Evolutionary conservation across 352 stramenopile species (phyloP), one percentile per base, ranked within the genome.

Genomic region (Pythium vanterpoolii): DNA sequence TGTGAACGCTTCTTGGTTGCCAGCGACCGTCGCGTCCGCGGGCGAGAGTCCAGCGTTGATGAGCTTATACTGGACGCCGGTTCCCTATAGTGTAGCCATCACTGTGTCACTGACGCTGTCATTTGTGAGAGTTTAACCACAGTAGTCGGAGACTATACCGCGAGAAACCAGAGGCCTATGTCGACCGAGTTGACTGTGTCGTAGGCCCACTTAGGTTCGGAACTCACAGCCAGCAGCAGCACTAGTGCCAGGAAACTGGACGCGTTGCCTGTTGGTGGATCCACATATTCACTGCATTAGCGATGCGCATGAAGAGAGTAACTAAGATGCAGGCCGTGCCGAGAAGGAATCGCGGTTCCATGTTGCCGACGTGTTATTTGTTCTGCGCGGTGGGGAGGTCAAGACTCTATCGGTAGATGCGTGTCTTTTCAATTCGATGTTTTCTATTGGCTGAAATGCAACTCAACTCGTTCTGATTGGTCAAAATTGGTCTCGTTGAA

Each of bases 1-100:
- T 8, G 64, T 71, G 47, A 61, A 67, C 5, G 53, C 24, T 31
- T 71, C 58, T 11, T 60, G 56, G 52, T 56, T 55, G 27, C 42
- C 42, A 1, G 44, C 18, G n/a, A 45, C 33, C 6, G 58, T 42
- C 21, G 48, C 33, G 30, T 55, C 48, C 2, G 44, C 27, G 21
- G 81, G 55, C 7, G 66, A 57, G 1, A 88, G 50, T 13, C 81
- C 81, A 11, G 81, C 81, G 52, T 90, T 89, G 56, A 89, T 86
- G 56, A 93, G 76, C 62, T 93, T 93, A 76, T 90, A 89, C 48
- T 85, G 69, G 47, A 93, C 79, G 18, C 83, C 83, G 0, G 64
- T 83, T 16, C 81, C 81, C 83, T 90, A 42, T 9, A 52, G 31
- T 47, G 16, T 14, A 9, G n/a, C 6, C 39, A 6, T 4, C 14